Conservation (phyloP, 179 eudicot genomes). For the Drosera spatulata region DNA sequence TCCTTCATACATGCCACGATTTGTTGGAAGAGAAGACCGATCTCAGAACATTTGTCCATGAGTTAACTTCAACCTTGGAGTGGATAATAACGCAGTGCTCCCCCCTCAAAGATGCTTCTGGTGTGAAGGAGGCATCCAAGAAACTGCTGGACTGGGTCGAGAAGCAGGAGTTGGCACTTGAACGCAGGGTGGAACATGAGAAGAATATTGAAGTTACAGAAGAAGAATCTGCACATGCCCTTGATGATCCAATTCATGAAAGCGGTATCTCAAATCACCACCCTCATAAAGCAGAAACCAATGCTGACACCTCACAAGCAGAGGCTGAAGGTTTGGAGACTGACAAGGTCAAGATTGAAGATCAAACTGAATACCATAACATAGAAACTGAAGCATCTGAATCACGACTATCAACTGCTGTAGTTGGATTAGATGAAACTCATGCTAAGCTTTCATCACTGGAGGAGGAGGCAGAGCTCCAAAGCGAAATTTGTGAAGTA, state of each 20-base stretch:
- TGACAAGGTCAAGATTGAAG: constrained; percentile 23
- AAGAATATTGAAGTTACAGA: constrained; percentile 15
- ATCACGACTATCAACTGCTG: constrained; percentile 30
- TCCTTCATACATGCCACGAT: constrained; percentile 41
- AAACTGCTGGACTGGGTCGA: constrained; percentile 46
- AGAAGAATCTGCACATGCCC: constrained; percentile 22
- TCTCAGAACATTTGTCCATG: constrained; percentile 36
- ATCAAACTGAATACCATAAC: constrained; percentile 24
- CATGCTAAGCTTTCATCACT: constrained; percentile 17
- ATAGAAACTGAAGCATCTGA: constrained; percentile 38
- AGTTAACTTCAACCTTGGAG: constrained; percentile 43
- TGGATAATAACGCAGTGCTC: constrained; percentile 73
- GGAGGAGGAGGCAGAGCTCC: constrained; percentile 34
- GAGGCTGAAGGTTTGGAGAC: constrained; percentile 31
- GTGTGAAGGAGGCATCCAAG: constrained; percentile 52
- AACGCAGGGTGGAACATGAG: constrained; percentile 20
- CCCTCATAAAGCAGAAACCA: constrained; percentile 27
- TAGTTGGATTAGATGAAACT: constrained; percentile 25
- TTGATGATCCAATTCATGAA: constrained; percentile 17
- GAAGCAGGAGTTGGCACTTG: constrained; percentile 11
- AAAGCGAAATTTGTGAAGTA: constrained; percentile 23
- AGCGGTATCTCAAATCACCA: constrained; percentile 17
- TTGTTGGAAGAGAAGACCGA: constrained; percentile 37
- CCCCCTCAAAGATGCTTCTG: constrained; percentile 66
- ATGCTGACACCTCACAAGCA: constrained; percentile 19